A percentile compares a stretch with the other conserved stretches of the same genome.
Conservation (phyloP, 2,329 filamentous ascomycete genomes). For the Cladophialophora chaetospira region DNA sequence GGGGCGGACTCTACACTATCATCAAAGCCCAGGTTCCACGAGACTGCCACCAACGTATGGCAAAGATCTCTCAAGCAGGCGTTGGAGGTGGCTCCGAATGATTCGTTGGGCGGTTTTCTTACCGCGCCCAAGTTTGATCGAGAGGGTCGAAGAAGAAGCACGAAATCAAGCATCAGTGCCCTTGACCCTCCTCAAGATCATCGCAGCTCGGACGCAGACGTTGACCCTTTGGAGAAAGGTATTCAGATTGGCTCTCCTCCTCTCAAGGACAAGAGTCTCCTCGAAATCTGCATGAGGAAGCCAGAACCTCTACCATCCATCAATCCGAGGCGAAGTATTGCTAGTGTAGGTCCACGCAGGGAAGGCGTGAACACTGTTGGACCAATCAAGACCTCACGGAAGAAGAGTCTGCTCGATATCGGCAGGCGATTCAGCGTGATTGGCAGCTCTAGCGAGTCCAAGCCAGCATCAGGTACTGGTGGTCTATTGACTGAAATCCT, state of each 20-base stretch:
- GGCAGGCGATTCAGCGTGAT: conserved; percentile 15
- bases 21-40: not conserved
- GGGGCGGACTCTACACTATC: not conserved
- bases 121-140: conserved; percentile 26
- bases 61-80: conserved; percentile 20
- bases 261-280: not conserved
- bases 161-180: conserved; percentile 18
- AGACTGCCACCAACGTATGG: conserved; percentile 26
- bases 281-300: conserved; percentile 10
- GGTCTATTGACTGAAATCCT: conserved; percentile 27
- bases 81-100: conserved; percentile 15
- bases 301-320: conserved; percentile 6
- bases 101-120: conserved; percentile 21
- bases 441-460: conserved; percentile 1
- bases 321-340: conserved; percentile 4
- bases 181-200: not conserved
- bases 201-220: not conserved
- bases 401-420: conserved; percentile 23
- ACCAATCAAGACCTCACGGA: conserved; percentile 14
- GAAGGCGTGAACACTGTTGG: not conserved
- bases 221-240: not conserved
- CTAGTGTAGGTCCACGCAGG: not conserved
- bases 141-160: conserved; percentile 23
- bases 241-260: not conserved
- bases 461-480: conserved; percentile 4